These are phyloP conservation scores for Polyplosphaeria fusca DNA, from an alignment of 495 filamentous ascomycete genomes.

Conservation along the genomic window DNA sequence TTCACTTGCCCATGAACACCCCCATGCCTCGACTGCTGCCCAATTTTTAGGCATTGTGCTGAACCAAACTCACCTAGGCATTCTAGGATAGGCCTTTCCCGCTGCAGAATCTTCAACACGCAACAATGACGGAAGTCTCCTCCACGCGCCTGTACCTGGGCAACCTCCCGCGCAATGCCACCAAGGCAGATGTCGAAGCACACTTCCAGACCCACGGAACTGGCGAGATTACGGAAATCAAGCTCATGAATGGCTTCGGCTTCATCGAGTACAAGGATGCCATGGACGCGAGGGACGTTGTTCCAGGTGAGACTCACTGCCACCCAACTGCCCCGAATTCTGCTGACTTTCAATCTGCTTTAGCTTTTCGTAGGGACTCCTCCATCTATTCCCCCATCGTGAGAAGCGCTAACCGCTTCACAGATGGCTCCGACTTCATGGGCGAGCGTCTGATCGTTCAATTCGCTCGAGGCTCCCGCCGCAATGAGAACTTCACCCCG, in stretches of 20 bases:
- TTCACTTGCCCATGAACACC: too few species aligned
- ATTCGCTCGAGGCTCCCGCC: slow-evolving; percentile 91
- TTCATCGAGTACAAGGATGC: slow-evolving; percentile 99
- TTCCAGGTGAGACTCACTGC: slow-evolving; percentile 68
- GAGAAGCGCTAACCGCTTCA: slow-evolving; percentile 16
- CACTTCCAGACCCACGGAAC: slow-evolving; percentile 95
- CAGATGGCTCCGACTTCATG: slow-evolving; percentile 97
- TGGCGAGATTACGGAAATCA: slow-evolving; percentile 96
- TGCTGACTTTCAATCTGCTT: too few species aligned
- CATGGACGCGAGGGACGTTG: slow-evolving; percentile 94
- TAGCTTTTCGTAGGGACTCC: too few species aligned
- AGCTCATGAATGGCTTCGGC: slow-evolving; percentile 99
- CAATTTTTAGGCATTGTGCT: background rate
- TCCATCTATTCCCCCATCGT: background rate
- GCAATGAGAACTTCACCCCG: slow-evolving; percentile 70
- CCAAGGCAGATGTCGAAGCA: slow-evolving; percentile 92
- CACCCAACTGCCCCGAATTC: too few species aligned
- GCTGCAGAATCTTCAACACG: background rate
- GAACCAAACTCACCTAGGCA: background rate
- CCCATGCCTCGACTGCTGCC: too few species aligned
- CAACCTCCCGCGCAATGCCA: slow-evolving; percentile 93
- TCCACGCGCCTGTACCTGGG: slow-evolving; percentile 93
- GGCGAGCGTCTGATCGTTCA: slow-evolving; percentile 95
- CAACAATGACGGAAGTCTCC: slow-evolving; percentile 71
- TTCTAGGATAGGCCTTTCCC: background rate